Evolutionary conservation across 2,329 filamentous ascomycete genomes (phyloP), one percentile per base, ranked within the genome.

Genomic region (Metarhizium humberi): DNA sequence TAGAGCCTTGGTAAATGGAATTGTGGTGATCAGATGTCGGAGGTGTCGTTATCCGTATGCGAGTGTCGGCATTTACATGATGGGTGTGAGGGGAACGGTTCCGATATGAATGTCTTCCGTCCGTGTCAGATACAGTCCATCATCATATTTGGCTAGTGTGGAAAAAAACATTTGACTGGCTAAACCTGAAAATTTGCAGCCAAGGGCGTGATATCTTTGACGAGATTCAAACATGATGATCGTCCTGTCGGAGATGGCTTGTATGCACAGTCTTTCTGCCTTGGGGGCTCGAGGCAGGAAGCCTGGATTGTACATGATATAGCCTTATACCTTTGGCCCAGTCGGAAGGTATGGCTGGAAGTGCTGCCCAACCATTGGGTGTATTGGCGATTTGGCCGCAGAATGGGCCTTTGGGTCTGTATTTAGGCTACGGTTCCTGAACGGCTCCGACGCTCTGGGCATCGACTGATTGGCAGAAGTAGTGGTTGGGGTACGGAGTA

Each of bases 351-450:
- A 49, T 53, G 32, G 42, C 53, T 36, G 29, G 30, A 38, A 46
- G 25, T 53, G 53, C 50, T 57, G 56, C 56, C 56, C 53, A 52
- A 57, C 46, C 38, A 55, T 53, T 55, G 56, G 56, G 48, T 49
- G 47, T 38, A 30, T 36, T 52, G 38, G 46, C 56, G 36, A 50
- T 55, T 57, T 52, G 55, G 52, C 46, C 36, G 55, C 55, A 55
- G 51, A 52, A 55, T 50, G 52, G 49, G 52, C 49, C 52, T 40
- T 50, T 38, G 43, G 29, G 49, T 47, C 51, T 53, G 55, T 51
- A 36, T 56, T 56, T 51, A 51, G 55, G 55, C 55, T 51, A 50
- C 40, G 54, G 54, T 56, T 56, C 54, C 55, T 56, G 55, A 47
- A 38, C 52, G 45, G 36, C 18, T 25, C 51, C 42, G 36, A 50